These are phyloP conservation scores for Candida multigemmis DNA, from an alignment of 805 yeast genomes.

Conservation along the genomic window DNA sequence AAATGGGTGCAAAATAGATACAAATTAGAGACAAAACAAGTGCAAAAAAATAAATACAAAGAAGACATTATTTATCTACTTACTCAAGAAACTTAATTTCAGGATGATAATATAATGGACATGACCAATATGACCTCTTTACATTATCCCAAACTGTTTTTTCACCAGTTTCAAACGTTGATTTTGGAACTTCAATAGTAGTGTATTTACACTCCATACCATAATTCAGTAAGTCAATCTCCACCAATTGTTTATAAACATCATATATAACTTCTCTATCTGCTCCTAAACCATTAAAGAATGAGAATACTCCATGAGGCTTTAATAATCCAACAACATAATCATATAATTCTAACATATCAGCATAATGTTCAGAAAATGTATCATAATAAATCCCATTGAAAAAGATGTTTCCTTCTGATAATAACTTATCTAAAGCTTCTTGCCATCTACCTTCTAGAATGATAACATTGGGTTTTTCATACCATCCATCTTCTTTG, in stretches of 20 bases:
- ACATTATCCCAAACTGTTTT: conserved; percentile 54
- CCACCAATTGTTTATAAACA: conserved; percentile 78
- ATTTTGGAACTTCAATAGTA: conserved; percentile 37
- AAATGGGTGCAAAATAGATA: too few species aligned
- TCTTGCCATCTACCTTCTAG: conserved; percentile 94
- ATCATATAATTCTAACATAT: conserved; percentile 82
- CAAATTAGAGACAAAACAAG: too few species aligned
- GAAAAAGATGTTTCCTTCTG: conserved; percentile 57
- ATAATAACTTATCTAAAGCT: conserved; percentile 54
- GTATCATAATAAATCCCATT: conserved; percentile 94
- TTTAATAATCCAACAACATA: conserved; percentile 71
- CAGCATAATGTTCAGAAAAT: conserved; percentile 83
- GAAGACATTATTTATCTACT: too few species aligned
- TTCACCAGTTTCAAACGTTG: conserved; percentile 17
- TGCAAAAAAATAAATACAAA: too few species aligned
- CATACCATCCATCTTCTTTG: conserved; percentile 74
- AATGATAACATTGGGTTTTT: conserved; percentile 59
- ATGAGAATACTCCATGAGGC: conserved; percentile 79
- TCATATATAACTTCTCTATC: conserved; percentile 39
- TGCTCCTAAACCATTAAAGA: conserved; percentile 71
- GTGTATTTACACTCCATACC: conserved; percentile 61
- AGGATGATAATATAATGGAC: conserved; percentile 62
- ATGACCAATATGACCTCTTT: conserved; percentile 58
- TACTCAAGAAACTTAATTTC: conserved; percentile 38
- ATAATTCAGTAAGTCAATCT: conserved; percentile 67